Evolutionary conservation across 305 asterid genomes (phyloP).

Genomic region (Solanum hybrid): DNA sequence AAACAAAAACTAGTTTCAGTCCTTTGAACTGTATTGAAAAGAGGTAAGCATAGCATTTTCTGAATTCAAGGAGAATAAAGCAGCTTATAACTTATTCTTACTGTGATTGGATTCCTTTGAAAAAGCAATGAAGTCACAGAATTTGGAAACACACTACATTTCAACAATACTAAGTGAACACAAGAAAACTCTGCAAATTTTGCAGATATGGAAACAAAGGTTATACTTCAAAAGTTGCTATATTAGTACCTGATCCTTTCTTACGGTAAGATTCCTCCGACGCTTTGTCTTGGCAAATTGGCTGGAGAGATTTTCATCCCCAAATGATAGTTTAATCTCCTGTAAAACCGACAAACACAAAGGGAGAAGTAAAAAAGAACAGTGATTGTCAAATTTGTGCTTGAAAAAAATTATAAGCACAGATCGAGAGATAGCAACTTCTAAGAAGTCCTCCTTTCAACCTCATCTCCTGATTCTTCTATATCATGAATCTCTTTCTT

Average conservation of each 20-base stretch:
- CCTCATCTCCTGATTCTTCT: slow-evolving; percentile 25
- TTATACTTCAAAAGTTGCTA: not conserved
- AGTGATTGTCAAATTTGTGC: not conserved
- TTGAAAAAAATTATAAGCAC: not conserved
- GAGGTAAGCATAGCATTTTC: not conserved
- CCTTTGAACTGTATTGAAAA: not conserved
- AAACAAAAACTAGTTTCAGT: not conserved
- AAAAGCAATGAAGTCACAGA: not conserved
- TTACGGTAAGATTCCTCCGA: slow-evolving; percentile 10
- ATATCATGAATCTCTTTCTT: slow-evolving; percentile 12
- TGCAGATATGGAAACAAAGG: slow-evolving; percentile 6
- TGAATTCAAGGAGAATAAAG: not conserved
- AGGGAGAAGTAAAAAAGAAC: not conserved
- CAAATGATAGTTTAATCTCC: not conserved
- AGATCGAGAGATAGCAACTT: slow-evolving; percentile 2
- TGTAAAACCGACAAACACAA: not conserved
- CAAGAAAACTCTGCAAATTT: not conserved
- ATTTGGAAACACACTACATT: not conserved
- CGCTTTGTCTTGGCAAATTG: slow-evolving; percentile 20
- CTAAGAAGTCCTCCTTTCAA: slow-evolving; percentile 2
- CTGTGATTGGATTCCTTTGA: not conserved
- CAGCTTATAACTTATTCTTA: not conserved
- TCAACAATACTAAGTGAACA: not conserved
- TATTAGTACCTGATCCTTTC: slow-evolving; percentile 33
- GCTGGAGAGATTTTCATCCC: slow-evolving; percentile 18